phyloP scores from a whole-genome alignment of 208 protist genomes.

The Leishmania guyanensis region DNA sequence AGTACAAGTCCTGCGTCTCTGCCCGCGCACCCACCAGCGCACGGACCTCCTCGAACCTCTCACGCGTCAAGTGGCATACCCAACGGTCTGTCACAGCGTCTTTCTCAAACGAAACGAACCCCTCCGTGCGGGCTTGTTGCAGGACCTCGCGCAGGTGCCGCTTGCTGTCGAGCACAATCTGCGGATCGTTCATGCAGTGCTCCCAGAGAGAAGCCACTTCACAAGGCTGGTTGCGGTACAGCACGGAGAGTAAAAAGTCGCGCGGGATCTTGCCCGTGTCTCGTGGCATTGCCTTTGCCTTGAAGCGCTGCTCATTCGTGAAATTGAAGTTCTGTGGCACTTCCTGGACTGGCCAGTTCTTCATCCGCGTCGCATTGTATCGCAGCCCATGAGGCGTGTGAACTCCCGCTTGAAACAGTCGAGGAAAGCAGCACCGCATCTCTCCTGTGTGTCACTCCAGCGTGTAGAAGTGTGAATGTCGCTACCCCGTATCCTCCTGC shows the following conservation, averaged over 20 bases:
- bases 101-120: slow-evolving; percentile 87
- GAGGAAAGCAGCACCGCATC: slow-evolving; percentile 41
- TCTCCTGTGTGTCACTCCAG: background rate
- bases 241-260: slow-evolving; percentile 87
- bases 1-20: slow-evolving; percentile 47
- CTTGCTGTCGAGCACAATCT: slow-evolving; percentile 91
- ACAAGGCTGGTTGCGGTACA: slow-evolving; percentile 91
- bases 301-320: slow-evolving; percentile 77
- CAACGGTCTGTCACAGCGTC: slow-evolving; percentile 68
- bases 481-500: background rate
- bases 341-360: slow-evolving; percentile 76
- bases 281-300: slow-evolving; percentile 73
- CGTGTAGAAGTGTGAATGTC: background rate
- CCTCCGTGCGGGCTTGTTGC: slow-evolving; percentile 85
- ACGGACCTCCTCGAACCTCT: slow-evolving; percentile 88
- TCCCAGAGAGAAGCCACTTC: slow-evolving; percentile 85
- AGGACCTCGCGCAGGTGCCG: slow-evolving; percentile 89
- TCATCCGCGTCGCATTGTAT: slow-evolving; percentile 84
- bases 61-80: slow-evolving; percentile 77
- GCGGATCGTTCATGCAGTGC: slow-evolving; percentile 75
- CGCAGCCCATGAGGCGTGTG: slow-evolving; percentile 59
- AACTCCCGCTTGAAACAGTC: slow-evolving; percentile 72
- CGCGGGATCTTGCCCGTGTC: slow-evolving; percentile 85
- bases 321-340: slow-evolving; percentile 85
- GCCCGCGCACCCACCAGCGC: slow-evolving; percentile 52